Percentiles rank a stretch among this genome's conserved stretches.
These are phyloP conservation scores for Serendipita sp. DNA, from an alignment of 768 basidiomycete species.

Conservation along the genomic window DNA sequence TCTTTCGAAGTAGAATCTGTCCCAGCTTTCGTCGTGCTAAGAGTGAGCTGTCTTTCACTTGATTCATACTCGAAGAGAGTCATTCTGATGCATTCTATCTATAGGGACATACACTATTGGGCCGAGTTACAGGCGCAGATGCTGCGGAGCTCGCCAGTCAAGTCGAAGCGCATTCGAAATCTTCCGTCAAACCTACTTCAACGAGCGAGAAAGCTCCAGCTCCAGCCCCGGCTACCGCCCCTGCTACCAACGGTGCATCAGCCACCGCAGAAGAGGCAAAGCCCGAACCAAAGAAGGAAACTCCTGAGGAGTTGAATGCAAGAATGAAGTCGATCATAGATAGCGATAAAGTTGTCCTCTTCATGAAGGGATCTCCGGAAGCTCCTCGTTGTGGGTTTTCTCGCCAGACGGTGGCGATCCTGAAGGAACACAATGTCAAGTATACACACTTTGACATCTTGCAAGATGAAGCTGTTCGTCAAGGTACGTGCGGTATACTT, in stretches of 20 bases:
- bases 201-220: slow-evolving; percentile 29
- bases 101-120: slow-evolving; percentile 80
- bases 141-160: slow-evolving; percentile 43
- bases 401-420: slow-evolving; percentile 48
- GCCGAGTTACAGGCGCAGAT: slow-evolving; percentile 65
- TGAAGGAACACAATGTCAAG: slow-evolving; percentile 44
- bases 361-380: slow-evolving; percentile 80
- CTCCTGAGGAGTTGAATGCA: slow-evolving; percentile 45
- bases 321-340: slow-evolving; percentile 62
- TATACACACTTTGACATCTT: slow-evolving; percentile 77
- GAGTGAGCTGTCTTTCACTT: slow-evolving; percentile 30
- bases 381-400: slow-evolving; percentile 77
- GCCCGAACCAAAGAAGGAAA: slow-evolving; percentile 26
- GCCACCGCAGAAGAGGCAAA: slow-evolving; percentile 7
- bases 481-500: slow-evolving; percentile 32
- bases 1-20: slow-evolving; percentile 86
- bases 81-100: background rate
- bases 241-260: slow-evolving; percentile 13
- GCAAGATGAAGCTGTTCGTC: slow-evolving; percentile 61
- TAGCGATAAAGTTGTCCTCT: slow-evolving; percentile 60
- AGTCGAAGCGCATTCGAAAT: slow-evolving; percentile 39
- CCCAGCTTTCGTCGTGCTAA: slow-evolving; percentile 66
- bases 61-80: slow-evolving; percentile 5
- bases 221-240: slow-evolving; percentile 13
- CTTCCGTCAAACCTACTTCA: slow-evolving; percentile 28